Percentiles rank a stretch among this genome's conserved stretches.
Conservation (phyloP, 192 early-diverging fungal species). For the Podochytrium sp. region DNA sequence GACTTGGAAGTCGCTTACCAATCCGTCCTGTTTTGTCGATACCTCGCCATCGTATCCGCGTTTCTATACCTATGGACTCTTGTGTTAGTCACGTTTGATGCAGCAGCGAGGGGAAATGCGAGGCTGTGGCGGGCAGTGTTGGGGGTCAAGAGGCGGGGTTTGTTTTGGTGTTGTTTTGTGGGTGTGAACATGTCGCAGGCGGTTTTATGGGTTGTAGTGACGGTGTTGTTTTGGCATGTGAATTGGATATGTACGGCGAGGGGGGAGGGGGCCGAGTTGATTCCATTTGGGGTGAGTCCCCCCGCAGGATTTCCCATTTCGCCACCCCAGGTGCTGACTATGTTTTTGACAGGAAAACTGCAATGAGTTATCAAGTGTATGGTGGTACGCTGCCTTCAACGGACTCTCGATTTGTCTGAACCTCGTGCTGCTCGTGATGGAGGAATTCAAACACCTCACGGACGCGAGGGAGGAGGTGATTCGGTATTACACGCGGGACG, state of each 20-base stretch:
- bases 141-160: not conserved
- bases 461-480: not conserved
- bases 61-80: not conserved
- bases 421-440: not conserved
- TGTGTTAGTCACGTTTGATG: not conserved
- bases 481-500: not conserved
- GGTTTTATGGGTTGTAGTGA: slow-evolving; percentile 6
- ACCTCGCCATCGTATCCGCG: not conserved
- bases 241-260: slow-evolving; percentile 6
- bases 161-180: slow-evolving; percentile 3
- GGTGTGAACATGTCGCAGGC: not conserved
- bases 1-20: not conserved
- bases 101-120: not conserved
- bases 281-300: not conserved
- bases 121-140: not conserved
- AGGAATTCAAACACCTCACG: not conserved
- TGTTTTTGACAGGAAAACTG: not conserved
- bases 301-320: not conserved
- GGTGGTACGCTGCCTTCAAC: slow-evolving; percentile 20
- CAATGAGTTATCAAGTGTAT: slow-evolving; percentile 1
- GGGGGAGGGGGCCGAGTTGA: slow-evolving; percentile 7
- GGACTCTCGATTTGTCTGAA: not conserved
- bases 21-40: not conserved
- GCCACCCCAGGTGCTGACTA: not conserved
- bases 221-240: slow-evolving; percentile 16